These are phyloP conservation scores for Hericium rajendrae DNA, from an alignment of 768 basidiomycete species.

Conservation along the genomic window DNA sequence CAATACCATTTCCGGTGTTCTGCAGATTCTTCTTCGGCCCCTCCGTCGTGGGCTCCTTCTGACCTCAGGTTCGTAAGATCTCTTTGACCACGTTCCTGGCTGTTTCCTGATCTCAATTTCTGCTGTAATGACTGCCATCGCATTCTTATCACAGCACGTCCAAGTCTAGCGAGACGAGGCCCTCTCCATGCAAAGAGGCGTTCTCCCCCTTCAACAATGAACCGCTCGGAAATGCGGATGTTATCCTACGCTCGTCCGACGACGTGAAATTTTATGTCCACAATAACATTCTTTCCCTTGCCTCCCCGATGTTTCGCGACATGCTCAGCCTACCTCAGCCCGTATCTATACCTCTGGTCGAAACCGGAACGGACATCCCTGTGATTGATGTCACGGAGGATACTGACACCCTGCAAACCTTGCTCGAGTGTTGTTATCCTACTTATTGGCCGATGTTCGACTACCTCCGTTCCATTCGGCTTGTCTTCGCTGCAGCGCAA, in stretches of 20 bases:
- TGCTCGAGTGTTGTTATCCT: not conserved
- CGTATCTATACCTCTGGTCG: not conserved
- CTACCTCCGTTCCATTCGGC: no score
- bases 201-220: no score
- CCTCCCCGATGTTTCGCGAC: slow-evolving; percentile 24
- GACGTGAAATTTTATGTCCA: slow-evolving; percentile 17
- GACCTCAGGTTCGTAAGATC: no score
- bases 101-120: no score
- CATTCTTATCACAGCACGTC: no score
- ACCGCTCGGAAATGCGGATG: not conserved
- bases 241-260: not conserved
- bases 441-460: no score
- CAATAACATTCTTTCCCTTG: slow-evolving; percentile 24
- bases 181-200: no score
- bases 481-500: not conserved
- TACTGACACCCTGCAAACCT: no score
- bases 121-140: no score
- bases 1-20: not conserved
- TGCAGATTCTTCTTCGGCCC: not conserved
- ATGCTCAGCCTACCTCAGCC: slow-evolving; percentile 23
- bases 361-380: not conserved
- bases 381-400: not conserved
- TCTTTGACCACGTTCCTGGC: no score
- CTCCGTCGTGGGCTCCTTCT: not conserved
- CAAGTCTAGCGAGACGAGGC: no score